Evolutionary conservation across 2,329 filamentous ascomycete species (phyloP).

Genomic region (Aureobasidium pullulans): DNA sequence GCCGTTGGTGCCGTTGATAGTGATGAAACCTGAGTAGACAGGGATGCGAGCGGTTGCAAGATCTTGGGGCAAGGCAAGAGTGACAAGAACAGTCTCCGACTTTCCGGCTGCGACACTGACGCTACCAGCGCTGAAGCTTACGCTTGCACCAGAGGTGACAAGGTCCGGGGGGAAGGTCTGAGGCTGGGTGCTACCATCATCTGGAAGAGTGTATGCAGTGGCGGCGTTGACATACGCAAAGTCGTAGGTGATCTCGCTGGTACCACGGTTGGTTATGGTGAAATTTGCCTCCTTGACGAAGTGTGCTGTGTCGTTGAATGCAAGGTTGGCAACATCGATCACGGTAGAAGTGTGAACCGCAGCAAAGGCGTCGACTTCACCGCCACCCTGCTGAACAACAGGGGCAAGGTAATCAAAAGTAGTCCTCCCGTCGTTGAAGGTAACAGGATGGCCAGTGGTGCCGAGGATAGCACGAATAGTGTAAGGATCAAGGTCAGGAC

Average conservation of each 20-base stretch:
- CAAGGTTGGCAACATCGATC: slow-evolving; percentile 49
- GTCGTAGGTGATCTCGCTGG: slow-evolving; percentile 43
- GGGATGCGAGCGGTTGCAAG: slow-evolving; percentile 23
- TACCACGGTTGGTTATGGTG: slow-evolving; percentile 49
- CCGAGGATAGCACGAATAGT: slow-evolving; percentile 23
- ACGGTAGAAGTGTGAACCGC: slow-evolving; percentile 49
- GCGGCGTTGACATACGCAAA: slow-evolving; percentile 44
- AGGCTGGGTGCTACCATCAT: slow-evolving; percentile 16
- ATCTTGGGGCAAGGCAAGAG: slow-evolving; percentile 17
- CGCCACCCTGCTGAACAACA: slow-evolving; percentile 54
- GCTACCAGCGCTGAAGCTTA: slow-evolving; percentile 18
- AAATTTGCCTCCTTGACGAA: slow-evolving; percentile 45
- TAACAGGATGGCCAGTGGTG: slow-evolving; percentile 20
- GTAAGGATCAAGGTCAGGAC: slow-evolving; percentile 22
- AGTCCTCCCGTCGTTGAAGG: slow-evolving; percentile 25
- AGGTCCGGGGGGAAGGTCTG: slow-evolving; percentile 19
- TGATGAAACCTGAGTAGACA: slow-evolving; percentile 28
- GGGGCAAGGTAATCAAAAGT: slow-evolving; percentile 33
- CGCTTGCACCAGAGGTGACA: slow-evolving; percentile 17
- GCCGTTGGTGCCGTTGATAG: slow-evolving; percentile 19
- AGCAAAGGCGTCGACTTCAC: slow-evolving; percentile 53
- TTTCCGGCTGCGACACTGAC: slow-evolving; percentile 18
- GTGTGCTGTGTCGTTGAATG: slow-evolving; percentile 59
- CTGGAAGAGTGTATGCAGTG: slow-evolving; percentile 46
- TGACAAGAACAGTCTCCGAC: slow-evolving; percentile 20